Percentiles rank a stretch among this genome's conserved stretches.
These are phyloP conservation scores for Pythium periplocum DNA, from an alignment of 352 stramenopile species.

Conservation along the genomic window DNA sequence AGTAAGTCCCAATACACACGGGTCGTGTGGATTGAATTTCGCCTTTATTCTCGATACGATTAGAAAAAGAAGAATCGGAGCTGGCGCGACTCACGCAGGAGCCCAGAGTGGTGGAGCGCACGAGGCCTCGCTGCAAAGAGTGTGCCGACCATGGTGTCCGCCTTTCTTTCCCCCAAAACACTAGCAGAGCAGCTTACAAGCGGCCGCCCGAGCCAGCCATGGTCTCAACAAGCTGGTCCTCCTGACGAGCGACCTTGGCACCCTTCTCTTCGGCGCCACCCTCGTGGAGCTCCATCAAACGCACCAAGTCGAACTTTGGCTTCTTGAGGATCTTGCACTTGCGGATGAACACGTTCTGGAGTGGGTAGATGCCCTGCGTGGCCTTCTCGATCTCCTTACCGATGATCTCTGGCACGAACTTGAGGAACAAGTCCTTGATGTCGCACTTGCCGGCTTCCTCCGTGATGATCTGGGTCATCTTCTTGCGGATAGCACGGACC, in stretches of 20 bases:
- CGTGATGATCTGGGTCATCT: constrained; percentile 98
- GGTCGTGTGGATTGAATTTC: constrained; percentile 42
- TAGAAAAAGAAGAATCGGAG: constrained; percentile 41
- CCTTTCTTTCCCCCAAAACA: constrained; percentile 14
- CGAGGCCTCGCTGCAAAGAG: no score
- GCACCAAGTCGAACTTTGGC: constrained; percentile 99
- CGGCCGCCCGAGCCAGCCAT: constrained; percentile 84
- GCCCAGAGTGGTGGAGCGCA: no score
- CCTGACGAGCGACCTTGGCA: constrained; percentile 83
- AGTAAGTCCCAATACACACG: background rate
- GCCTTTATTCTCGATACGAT: constrained; percentile 82
- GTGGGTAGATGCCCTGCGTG: constrained; percentile 97
- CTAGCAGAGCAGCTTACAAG: constrained; percentile 64
- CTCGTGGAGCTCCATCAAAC: constrained; percentile 99
- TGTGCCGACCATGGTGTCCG: background rate
- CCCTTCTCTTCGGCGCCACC: constrained; percentile 91
- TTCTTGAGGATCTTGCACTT: constrained; percentile 99
- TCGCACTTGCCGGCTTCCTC: constrained; percentile 97
- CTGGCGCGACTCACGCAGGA: no score
- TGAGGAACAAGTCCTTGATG: constrained; percentile 99
- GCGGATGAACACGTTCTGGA: constrained; percentile 99
- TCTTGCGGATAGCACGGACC: constrained; percentile 96
- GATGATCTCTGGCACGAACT: constrained; percentile 98
- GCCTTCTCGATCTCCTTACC: constrained; percentile 98
- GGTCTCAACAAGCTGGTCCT: constrained; percentile 84